These are phyloP conservation scores for Penicillium alfredii DNA, from an alignment of 495 filamentous ascomycete species.

Conservation along the genomic window DNA sequence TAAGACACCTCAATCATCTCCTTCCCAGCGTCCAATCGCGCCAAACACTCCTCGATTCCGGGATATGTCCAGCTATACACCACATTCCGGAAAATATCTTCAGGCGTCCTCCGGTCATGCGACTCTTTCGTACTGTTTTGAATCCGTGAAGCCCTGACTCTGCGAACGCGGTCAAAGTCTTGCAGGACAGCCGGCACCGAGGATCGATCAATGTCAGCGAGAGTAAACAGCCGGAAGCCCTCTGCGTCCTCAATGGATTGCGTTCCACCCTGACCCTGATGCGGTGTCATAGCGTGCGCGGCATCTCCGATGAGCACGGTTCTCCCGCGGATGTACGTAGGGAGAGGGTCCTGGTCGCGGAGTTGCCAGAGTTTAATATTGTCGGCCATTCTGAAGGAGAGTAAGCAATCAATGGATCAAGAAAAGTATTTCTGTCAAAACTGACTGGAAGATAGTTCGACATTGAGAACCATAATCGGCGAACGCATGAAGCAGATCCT, in stretches of 20 bases:
- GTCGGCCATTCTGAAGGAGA: not conserved
- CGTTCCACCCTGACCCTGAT: conserved; percentile 28
- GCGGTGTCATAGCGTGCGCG: conserved; percentile 35
- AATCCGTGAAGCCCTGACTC: conserved; percentile 11
- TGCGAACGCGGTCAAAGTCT: conserved; percentile 14
- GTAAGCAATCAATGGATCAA: too few relatives aligned
- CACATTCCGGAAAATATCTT: not conserved
- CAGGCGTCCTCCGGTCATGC: not conserved
- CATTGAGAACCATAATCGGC: too few relatives aligned
- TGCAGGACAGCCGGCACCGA: conserved; percentile 1
- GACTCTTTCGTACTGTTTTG: not conserved
- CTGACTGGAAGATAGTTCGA: not conserved
- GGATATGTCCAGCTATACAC: not conserved
- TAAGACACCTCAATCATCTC: too few relatives aligned
- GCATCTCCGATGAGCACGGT: conserved; percentile 39
- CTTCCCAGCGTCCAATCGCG: too few relatives aligned
- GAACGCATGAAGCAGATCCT: conserved; percentile 5
- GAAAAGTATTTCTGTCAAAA: not conserved
- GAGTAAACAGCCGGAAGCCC: conserved; percentile 13
- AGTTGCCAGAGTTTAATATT: conserved; percentile 1
- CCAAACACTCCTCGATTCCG: not conserved
- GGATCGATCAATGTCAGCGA: not conserved
- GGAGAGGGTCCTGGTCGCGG: conserved; percentile 4
- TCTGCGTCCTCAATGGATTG: conserved; percentile 31
- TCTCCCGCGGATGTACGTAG: conserved; percentile 26